Base-by-base conservation (phyloP, 331 rosid species). In the Quercus phellos region DNA sequence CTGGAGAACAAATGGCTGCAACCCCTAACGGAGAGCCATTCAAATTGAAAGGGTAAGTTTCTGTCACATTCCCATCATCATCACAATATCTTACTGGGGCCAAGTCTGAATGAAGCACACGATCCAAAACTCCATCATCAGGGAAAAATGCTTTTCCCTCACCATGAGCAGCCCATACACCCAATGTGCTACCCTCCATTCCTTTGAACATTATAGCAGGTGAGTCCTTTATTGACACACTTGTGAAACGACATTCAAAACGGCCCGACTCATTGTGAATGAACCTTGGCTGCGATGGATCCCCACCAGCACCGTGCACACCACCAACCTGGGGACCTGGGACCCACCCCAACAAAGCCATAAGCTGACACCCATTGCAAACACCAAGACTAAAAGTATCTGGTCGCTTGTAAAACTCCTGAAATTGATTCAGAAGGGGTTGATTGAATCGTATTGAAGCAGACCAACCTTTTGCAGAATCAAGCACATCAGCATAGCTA, bases 391-490 rank as follows among this genome's bases (percentile, higher is more conserved):
- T 91, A 79, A 91, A 91, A 24, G 97, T 90, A 79, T 91, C 90
- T 1, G 91, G 88, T 18, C 94, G 90, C 74, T 82, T 88, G 78
- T 90, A 88, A 58, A 91, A 91, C 76, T 90, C 94, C 69, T 90
- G 94, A 85, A 92, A 92, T 60, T 92, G 93, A 66, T 84, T 79
- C n/a, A 92, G 30, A 26, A 91, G 76, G 19, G 94, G 87, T 35
- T 80, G 90, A 38, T 93, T 91, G 76, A 93, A 91, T 78, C 93
- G 83, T 73, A 93, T 88, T 34, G 87, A 82, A 78, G 97, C 97
- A 74, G 93, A 85, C 98, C 98, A 94, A 71, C 97, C 98, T 84
- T 93, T 93, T 0, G 96, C 97, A 76, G 97, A 93, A 82, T 87
- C 98, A 69, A 94, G 97, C 80, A 94, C 98, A 70, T 94, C 97